A percentile compares a stretch with the other conserved stretches of the same genome.
Evolutionary conservation across 1,139 yeast genomes (phyloP).

Genomic region (Yamadazyma atmosphaerica): DNA sequence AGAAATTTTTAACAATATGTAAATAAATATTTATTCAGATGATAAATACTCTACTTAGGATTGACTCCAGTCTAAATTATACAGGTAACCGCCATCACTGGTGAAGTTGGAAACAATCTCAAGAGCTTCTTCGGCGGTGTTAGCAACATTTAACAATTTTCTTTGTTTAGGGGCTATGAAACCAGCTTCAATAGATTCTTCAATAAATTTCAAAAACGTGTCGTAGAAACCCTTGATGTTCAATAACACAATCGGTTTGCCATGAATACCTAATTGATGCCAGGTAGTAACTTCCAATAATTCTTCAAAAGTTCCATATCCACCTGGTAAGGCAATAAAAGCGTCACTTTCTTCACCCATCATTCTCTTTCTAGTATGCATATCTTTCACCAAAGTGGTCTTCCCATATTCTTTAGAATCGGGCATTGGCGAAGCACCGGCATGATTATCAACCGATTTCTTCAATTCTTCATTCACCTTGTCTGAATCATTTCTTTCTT

Average conservation of each 20-base stretch:
- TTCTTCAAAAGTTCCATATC: conserved; percentile 89
- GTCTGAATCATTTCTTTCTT: conserved; percentile 59
- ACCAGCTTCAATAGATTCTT: conserved; percentile 57
- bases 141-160: conserved; percentile 67
- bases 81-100: conserved; percentile 69
- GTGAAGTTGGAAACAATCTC: conserved; percentile 58
- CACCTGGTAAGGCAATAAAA: conserved; percentile 89
- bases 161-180: conserved; percentile 72
- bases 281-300: conserved; percentile 88
- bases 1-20: conserved; percentile 1
- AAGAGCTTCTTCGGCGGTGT: conserved; percentile 63
- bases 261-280: conserved; percentile 82
- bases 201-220: conserved; percentile 59
- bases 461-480: conserved; percentile 50
- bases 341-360: conserved; percentile 91
- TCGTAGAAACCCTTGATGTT: conserved; percentile 83
- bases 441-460: conserved; percentile 47
- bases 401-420: conserved; percentile 65
- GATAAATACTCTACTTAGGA: conserved; percentile 19
- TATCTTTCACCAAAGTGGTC: conserved; percentile 79
- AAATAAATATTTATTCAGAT: neutral
- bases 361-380: conserved; percentile 85
- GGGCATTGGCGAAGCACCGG: conserved; percentile 66
- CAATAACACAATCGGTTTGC: conserved; percentile 74
- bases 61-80: conserved; percentile 67